A percentile compares a stretch with the other conserved stretches of the same genome.
Evolutionary conservation across 1,284 basidiomycete species (phyloP).

Genomic region (Porogramme epimiltina): DNA sequence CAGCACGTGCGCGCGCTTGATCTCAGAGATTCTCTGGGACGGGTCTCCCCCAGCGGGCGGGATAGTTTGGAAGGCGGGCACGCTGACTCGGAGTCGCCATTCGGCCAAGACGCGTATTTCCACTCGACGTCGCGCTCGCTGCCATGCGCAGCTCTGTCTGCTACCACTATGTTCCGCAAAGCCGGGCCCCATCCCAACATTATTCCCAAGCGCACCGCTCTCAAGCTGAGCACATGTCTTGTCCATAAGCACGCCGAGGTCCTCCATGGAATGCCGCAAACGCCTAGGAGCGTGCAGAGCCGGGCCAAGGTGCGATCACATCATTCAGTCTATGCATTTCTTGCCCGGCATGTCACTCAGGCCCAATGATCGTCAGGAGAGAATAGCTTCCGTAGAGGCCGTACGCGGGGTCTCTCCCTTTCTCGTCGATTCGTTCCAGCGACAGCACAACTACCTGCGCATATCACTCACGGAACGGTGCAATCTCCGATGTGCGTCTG

Average conservation of each 20-base stretch:
- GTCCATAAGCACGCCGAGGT: constrained; percentile 12
- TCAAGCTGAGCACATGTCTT: constrained; percentile 12
- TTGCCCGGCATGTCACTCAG: not conserved
- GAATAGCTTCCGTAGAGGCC: constrained; percentile 55
- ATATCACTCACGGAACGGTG: constrained; percentile 88
- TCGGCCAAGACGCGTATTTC: too few species aligned
- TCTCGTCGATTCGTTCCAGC: constrained; percentile 67
- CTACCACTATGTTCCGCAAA: constrained; percentile 14
- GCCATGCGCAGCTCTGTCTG: constrained; percentile 1
- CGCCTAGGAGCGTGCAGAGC: constrained; percentile 10
- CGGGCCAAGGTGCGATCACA: constrained; percentile 15
- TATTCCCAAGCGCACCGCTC: not conserved
- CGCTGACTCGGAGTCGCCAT: too few species aligned
- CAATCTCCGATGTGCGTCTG: constrained; percentile 76
- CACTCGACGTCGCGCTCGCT: not conserved
- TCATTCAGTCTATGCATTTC: not conserved
- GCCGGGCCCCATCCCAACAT: not conserved
- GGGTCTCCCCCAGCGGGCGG: too few species aligned
- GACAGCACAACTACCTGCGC: constrained; percentile 81
- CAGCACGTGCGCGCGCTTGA: too few species aligned
- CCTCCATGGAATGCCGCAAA: constrained; percentile 5
- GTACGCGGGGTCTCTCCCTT: constrained; percentile 47
- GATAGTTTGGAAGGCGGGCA: too few species aligned
- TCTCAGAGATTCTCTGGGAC: too few species aligned
- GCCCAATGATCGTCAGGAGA: constrained; percentile 16